phyloP scores from a whole-genome alignment of 352 stramenopile genomes.

The Phytopythium sindhum region DNA sequence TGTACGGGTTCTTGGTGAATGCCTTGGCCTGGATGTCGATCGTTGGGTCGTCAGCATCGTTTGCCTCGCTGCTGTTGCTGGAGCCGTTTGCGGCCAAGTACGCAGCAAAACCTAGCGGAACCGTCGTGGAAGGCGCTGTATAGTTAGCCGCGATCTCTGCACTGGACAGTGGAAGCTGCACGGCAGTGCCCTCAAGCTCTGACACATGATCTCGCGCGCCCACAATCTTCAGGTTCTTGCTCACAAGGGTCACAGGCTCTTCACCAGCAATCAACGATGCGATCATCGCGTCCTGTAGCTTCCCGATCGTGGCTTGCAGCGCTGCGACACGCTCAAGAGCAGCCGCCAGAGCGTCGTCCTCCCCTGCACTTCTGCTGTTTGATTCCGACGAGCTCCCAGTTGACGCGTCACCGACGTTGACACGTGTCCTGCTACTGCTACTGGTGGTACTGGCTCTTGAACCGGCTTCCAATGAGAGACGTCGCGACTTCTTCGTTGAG shows the following conservation, averaged over 20 bases:
- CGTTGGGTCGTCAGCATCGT: slow-evolving; percentile 25
- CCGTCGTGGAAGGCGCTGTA: slow-evolving; percentile 39
- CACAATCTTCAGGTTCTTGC: slow-evolving; percentile 62
- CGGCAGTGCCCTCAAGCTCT: slow-evolving; percentile 30
- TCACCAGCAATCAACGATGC: slow-evolving; percentile 44
- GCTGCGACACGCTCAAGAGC: slow-evolving; percentile 17
- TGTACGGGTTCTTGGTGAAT: slow-evolving; percentile 67
- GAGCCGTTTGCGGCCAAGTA: slow-evolving; percentile 20
- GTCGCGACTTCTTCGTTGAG: slow-evolving; percentile 10
- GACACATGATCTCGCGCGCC: slow-evolving; percentile 39
- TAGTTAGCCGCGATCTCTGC: slow-evolving; percentile 52
- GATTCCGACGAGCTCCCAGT: background rate
- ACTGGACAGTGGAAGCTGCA: slow-evolving; percentile 35
- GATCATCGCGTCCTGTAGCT: slow-evolving; percentile 44
- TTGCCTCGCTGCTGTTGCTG: background rate
- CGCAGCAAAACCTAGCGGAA: slow-evolving; percentile 45
- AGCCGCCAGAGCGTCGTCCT: slow-evolving; percentile 11
- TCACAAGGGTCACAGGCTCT: slow-evolving; percentile 45
- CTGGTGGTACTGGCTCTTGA: background rate
- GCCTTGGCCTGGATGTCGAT: slow-evolving; percentile 63
- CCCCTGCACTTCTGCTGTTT: slow-evolving; percentile 11
- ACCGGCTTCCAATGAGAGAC: slow-evolving; percentile 2
- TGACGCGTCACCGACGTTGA: background rate
- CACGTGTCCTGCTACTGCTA: slow-evolving; percentile 2
- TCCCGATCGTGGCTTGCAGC: slow-evolving; percentile 47